Evolutionary conservation across 176 grass and related monocot species (phyloP), one percentile per base, ranked within the genome.

Genomic region (Leersia perrieri): DNA sequence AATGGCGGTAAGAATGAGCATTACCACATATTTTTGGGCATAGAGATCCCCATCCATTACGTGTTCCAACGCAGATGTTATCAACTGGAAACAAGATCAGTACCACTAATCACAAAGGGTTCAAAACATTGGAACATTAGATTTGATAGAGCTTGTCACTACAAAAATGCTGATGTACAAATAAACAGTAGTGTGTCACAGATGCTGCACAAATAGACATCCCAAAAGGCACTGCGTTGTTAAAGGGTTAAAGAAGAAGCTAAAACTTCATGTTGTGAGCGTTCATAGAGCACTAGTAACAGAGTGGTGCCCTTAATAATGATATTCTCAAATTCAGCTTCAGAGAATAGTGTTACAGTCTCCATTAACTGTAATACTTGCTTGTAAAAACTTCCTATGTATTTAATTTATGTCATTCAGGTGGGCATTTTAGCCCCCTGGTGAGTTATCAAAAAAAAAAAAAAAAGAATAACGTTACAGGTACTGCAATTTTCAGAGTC

Each of bases 71-170:
- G 86, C 86, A 28, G 39, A 66, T 57, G 0, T 57, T 28, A 78
- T 44, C 73, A 88, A 78, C 74, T 83, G 74, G 33, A 78, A 88
- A 78, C 27, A 23, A 44, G 16, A 53, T 23, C 32, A 42, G 27
- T 3, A 72, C 77, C 22, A 55, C 25, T 29, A 73, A 78, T 72
- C 11, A 57, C 4, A 27, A 77, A 25, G 42, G 33, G 2, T 26
- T 45, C 39, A 34, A 60, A 20, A 36, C 11, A 61, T 36, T 30
- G 29, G 27, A 44, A 33, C 36, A 18, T 7, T 1, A 30, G 4
- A 16, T 75, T 9, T 23, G 64, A 13, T 67, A 51, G 47, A 20
- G 30, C 61, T 12, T 12, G 27, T 12, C 38, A 31, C 39, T 63
- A 53, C 9, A 73, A 57, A 86, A 3, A 16, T 13, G 13, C 12